These are phyloP conservation scores for Evansstolkia leycettana DNA, from an alignment of 495 filamentous ascomycete species.

Conservation along the genomic window DNA sequence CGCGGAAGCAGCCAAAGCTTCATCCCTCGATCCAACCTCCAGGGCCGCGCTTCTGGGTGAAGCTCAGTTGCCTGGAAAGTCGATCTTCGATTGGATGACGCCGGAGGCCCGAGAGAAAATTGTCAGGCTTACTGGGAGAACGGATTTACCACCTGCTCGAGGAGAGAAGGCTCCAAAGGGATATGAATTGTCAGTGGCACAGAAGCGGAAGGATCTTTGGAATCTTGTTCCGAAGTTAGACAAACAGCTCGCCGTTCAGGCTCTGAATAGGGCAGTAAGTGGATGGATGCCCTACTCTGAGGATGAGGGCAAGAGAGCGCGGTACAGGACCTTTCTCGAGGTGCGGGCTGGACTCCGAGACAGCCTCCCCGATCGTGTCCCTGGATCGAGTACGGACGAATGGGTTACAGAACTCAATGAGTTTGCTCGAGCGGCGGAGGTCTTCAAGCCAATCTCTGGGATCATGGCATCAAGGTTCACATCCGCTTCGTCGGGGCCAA, in stretches of 20 bases:
- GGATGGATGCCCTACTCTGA: slow-evolving; percentile 82
- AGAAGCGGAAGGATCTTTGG: slow-evolving; percentile 46
- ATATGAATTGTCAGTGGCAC: slow-evolving; percentile 44
- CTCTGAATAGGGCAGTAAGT: slow-evolving; percentile 57
- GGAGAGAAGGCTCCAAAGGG: slow-evolving; percentile 58
- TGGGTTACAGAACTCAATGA: slow-evolving; percentile 74
- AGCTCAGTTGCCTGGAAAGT: slow-evolving; percentile 73
- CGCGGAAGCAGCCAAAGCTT: slow-evolving; percentile 61
- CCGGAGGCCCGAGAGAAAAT: slow-evolving; percentile 68
- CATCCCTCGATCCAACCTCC: slow-evolving; percentile 63
- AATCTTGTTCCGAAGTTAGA: slow-evolving; percentile 63
- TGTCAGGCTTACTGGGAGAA: slow-evolving; percentile 59
- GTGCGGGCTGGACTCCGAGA: slow-evolving; percentile 54
- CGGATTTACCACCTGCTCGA: slow-evolving; percentile 62
- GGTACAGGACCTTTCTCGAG: slow-evolving; percentile 76
- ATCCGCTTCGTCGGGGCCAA: slow-evolving; percentile 43
- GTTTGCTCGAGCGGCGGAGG: slow-evolving; percentile 76
- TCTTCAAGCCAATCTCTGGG: slow-evolving; percentile 86
- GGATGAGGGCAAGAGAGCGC: slow-evolving; percentile 59
- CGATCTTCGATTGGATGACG: slow-evolving; percentile 89
- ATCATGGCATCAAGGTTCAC: slow-evolving; percentile 91
- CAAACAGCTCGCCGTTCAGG: slow-evolving; percentile 58
- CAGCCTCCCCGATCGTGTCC: slow-evolving; percentile 44
- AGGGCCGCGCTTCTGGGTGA: slow-evolving; percentile 79
- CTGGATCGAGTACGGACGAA: slow-evolving; percentile 51